These are phyloP conservation scores for Mucor lusitanicus DNA, from an alignment of 371 early-diverging fungal species.

Conservation along the genomic window DNA sequence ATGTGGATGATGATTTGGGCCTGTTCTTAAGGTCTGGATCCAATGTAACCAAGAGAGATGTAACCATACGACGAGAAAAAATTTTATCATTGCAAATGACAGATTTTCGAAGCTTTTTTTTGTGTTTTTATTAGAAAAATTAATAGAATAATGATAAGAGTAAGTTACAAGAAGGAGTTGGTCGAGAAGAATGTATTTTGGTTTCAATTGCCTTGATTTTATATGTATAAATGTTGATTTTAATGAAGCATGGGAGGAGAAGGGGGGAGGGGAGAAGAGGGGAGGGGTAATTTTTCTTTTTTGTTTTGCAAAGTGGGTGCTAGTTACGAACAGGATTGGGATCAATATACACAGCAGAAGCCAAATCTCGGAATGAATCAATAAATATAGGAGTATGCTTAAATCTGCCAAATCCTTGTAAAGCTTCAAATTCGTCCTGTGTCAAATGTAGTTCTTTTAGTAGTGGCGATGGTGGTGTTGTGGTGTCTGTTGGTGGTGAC, in stretches of 20 bases:
- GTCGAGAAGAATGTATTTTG: not conserved
- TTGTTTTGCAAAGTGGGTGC: not conserved
- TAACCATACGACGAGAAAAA: not conserved
- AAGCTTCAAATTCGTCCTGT: slow-evolving; percentile 47
- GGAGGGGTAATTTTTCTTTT: not conserved
- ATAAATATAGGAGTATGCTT: slow-evolving; percentile 34
- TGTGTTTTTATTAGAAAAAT: not conserved
- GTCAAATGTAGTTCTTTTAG: slow-evolving; percentile 35
- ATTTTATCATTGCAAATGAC: not conserved
- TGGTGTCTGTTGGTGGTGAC: slow-evolving; percentile 10
- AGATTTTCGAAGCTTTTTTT: not conserved
- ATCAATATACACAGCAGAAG: slow-evolving; percentile 26
- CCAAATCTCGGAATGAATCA: slow-evolving; percentile 38
- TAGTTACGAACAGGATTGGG: slow-evolving; percentile 24
- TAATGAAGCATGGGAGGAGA: not conserved
- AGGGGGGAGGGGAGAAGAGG: not conserved
- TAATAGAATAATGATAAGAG: not conserved
- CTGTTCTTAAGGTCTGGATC: not conserved
- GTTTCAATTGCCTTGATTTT: not conserved
- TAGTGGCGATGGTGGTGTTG: not conserved
- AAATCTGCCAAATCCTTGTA: slow-evolving; percentile 47
- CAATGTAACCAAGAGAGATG: not conserved
- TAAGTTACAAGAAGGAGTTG: not conserved
- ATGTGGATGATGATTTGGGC: not conserved
- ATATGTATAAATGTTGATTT: slow-evolving; percentile 1